Percentiles rank a stretch among this genome's conserved stretches.
Conservation (phyloP, 768 basidiomycete species). For the Crepidotus variabilis region DNA sequence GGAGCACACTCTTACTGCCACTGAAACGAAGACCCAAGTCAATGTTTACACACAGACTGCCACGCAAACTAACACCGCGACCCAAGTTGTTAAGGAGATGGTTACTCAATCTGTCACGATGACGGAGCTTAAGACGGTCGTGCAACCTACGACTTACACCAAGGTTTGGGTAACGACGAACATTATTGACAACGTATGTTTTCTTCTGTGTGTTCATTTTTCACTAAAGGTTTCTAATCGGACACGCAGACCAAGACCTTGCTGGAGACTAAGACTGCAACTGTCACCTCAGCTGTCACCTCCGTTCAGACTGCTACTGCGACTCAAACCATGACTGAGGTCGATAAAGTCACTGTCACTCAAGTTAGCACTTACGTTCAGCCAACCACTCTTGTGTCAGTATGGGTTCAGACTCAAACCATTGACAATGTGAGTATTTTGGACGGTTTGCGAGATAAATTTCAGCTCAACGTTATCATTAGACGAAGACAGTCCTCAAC, state of each 20-base stretch:
- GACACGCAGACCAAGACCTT: constrained; percentile 49
- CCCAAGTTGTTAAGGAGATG: constrained; percentile 46
- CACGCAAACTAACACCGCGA: constrained; percentile 45
- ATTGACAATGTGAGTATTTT: constrained; percentile 47
- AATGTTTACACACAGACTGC: constrained; percentile 50
- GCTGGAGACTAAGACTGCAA: constrained; percentile 44
- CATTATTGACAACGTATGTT: constrained; percentile 56
- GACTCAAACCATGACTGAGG: constrained; percentile 45
- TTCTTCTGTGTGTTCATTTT: background rate
- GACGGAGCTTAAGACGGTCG: constrained; percentile 48
- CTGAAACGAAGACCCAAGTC: constrained; percentile 54
- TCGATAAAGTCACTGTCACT: constrained; percentile 48
- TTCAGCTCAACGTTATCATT: constrained; percentile 4
- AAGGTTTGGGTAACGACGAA: constrained; percentile 49
- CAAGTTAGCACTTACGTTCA: constrained; percentile 45
- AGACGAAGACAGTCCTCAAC: constrained; percentile 59
- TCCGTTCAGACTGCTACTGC: constrained; percentile 50
- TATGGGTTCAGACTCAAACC: constrained; percentile 52
- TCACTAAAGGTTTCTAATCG: constrained; percentile 3
- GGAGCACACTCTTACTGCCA: constrained; percentile 60
- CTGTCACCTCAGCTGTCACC: constrained; percentile 51
- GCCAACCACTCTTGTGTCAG: constrained; percentile 57
- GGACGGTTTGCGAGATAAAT: background rate
- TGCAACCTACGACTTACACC: constrained; percentile 56
- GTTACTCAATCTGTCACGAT: constrained; percentile 53